A percentile compares a stretch with the other conserved stretches of the same genome.
phyloP scores from a whole-genome alignment of 768 basidiomycete genomes.

The Naganishia onofrii region DNA sequence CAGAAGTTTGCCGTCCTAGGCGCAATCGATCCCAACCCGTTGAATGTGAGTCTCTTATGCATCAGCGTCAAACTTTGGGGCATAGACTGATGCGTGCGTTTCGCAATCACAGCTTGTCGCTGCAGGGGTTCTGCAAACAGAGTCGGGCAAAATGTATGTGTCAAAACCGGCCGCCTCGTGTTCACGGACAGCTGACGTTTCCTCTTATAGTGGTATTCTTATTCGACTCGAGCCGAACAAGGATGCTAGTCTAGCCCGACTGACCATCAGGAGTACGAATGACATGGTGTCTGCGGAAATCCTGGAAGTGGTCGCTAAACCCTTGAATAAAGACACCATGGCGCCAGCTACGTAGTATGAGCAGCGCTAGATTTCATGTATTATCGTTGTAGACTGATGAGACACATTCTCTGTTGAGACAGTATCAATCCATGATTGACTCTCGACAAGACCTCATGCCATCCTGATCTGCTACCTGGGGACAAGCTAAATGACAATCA shows the following conservation, averaged over 20 bases:
- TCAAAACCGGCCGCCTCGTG: neutral
- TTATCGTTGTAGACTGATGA: neutral
- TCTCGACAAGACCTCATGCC: neutral
- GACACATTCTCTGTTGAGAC: neutral
- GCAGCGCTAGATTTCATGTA: neutral
- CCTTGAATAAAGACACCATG: constrained; percentile 44
- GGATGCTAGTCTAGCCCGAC: constrained; percentile 91
- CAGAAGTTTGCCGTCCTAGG: constrained; percentile 72
- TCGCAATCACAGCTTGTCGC: constrained; percentile 60
- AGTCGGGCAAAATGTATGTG: constrained; percentile 73
- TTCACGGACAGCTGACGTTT: neutral
- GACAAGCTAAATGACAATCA: neutral
- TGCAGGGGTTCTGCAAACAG: constrained; percentile 94
- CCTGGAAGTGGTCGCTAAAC: constrained; percentile 48
- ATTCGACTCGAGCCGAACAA: constrained; percentile 89
- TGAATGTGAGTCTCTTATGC: constrained; percentile 57
- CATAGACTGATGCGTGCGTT: neutral
- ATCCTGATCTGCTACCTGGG: neutral
- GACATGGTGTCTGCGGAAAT: constrained; percentile 65
- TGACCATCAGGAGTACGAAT: constrained; percentile 93
- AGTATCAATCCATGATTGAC: neutral
- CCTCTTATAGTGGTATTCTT: constrained; percentile 65
- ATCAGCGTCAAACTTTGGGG: neutral
- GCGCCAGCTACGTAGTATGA: constrained; percentile 2
- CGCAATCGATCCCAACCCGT: constrained; percentile 89